Evolutionary conservation across 2,329 filamentous ascomycete species (phyloP), one percentile per base, ranked within the genome.

Genomic region (Calonectria ilicicola): DNA sequence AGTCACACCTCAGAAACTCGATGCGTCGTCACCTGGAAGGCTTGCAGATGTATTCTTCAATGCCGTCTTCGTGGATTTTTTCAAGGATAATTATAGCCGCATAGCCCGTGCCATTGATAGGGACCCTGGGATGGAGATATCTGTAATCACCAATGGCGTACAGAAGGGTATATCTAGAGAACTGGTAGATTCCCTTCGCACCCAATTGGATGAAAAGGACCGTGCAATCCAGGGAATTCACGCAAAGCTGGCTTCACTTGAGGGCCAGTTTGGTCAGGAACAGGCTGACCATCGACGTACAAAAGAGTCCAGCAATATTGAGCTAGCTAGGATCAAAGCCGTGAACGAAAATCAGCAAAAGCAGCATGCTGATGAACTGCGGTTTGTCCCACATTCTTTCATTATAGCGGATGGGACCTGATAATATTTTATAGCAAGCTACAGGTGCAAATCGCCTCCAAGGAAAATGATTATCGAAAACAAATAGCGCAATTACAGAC

Each of bases 61-160:
- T 77, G 89, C 91, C 58, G 91, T 91, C 0, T 98, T 98, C 83
- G 92, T 99, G 68, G 94, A 98, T 72, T 98, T 98, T 79, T 91
- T 98, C 79, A 98, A 98, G 80, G 96, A 98, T 80, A 98, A 98
- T 81, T 98, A 97, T 81, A 96, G 94, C 79, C 93, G 96, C 10
- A 86, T 98, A 70, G 87, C 93, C 46, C 91, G 95, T 74, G 94
- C 95, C 17, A 94, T 99, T 78, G 97, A 99, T 83, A 92, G 96
- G 73, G 95, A 98, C 74, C 97, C 97, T 0, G 95, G 93, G 1
- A 87, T 97, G 73, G 97, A 99, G 82, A 92, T 97, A 29, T 93
- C 95, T 0, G 90, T 97, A 14, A 88, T 95, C 69, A 89, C 92
- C 51, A 95, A 96, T 80, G 94, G 94, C 0, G 86, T 96, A 14